Evolutionary conservation across 805 yeast genomes (phyloP), one percentile per base, ranked within the genome.

Genomic region (Kuraishia molischiana): DNA sequence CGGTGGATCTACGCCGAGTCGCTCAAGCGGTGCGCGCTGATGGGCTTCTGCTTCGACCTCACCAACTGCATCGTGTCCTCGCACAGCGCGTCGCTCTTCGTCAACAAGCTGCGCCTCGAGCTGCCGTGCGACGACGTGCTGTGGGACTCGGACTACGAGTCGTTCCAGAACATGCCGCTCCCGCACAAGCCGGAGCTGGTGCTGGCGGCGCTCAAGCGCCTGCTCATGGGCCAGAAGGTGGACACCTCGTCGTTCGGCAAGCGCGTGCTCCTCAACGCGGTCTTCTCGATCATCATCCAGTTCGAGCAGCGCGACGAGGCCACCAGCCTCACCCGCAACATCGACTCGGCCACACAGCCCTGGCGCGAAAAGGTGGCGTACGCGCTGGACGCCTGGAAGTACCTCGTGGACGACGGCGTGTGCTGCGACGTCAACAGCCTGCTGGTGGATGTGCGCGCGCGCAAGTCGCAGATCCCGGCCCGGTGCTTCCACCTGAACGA

Each of bases 1-100:
- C 63, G 67, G 36, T 84, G 94, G 92, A 78, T 83, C 15, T 84
- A 81, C 36, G 72, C 74, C 36, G 95, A 84, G 51, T 69, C 77
- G 34, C 65, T 81, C 66, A 84, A 84, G 51, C 59, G 95, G 39
- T 69, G 78, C 1, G 83, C 89, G 0, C 70, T 79, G 44, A 72
- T 81, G 72, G 84, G 89, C 1, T 85, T 84, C 49, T 79, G 78
- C 49, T 58, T 80, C 38, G 95, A 28, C 13, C 31, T 28, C 31
- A 28, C 17, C 17, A 28, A 28, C 17, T 28, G 13, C 17, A 28
- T 28, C 13, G 17, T 28, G 17, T 28, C 31, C 8, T 28, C 31
- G 13, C 31, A 28, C 13, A 28, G 17, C 13, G 31, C 31, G 6
- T 11, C 31, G 6, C 17, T 28, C 8, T 28, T 28, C 31, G 31